Base-by-base conservation (phyloP, 306 rosid genomes). In the Gastrolobium bilobum region DNA sequence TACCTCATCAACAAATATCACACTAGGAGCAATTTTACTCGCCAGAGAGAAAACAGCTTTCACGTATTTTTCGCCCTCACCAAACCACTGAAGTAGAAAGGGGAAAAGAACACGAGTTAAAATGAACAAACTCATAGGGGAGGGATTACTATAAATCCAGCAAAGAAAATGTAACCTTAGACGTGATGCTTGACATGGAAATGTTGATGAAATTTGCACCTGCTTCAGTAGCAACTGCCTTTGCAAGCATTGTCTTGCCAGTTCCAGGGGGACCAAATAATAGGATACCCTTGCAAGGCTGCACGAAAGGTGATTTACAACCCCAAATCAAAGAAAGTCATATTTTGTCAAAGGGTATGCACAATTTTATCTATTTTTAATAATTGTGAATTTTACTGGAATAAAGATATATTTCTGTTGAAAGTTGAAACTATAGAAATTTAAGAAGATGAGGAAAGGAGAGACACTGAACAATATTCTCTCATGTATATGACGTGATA, bases 221-320 rank as follows among this genome's bases (percentile, higher is more conserved):
- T 40, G 99, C 99, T 78, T 96, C 99, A 11, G 99, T 96, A 77
- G 99, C 99, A 77, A 96, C 91, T 46, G 99, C 99, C 86, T 96
- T 96, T n/a, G 98, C 99, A 48, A 96, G 96, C 99, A 96, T 96
- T 26, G 99, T 96, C 90, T 96, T 96, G 20, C 99, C 99, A 10
- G 99, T 96, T 76, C 99, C 99, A 29, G 99, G 99, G 59, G 99
- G 99, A 0, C 99, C 99, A 87, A 96, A 96, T 86, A 93, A 87
- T 71, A 96, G 91, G 81, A 96, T 96, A 44, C 99, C 99, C 84
- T 96, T 96, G 92, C 98, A 93, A 48, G 99, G 99, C 99, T 96
- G 88, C 83, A 90, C 15, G 71, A 20, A 71, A 71, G 60, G 72
- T 42, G 51, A 67, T 40, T 50, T 68, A 80, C 46, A 71, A 73